A percentile compares a stretch with the other conserved stretches of the same genome.
Conservation (phyloP, 805 yeast species). For the Metschnikowia shivogae region DNA sequence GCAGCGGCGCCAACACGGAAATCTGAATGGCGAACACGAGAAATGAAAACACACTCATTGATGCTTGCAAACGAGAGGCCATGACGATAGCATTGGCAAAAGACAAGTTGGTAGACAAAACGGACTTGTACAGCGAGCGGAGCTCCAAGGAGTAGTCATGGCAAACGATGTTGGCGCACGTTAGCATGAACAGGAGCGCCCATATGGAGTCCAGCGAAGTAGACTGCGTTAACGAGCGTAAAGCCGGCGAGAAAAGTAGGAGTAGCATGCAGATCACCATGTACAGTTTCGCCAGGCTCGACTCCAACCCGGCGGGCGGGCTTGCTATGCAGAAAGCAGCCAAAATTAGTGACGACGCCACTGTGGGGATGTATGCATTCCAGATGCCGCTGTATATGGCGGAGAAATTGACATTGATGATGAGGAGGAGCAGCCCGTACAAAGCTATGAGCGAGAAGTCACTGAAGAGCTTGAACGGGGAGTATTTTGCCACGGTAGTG, state of each 20-base stretch:
- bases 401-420: slow-evolving; percentile 65
- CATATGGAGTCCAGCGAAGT: slow-evolving; percentile 93
- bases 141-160: slow-evolving; percentile 63
- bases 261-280: slow-evolving; percentile 64
- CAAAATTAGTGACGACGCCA: slow-evolving; percentile 19
- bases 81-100: slow-evolving; percentile 83
- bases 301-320: slow-evolving; percentile 5
- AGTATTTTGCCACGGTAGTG: slow-evolving; percentile 65
- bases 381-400: slow-evolving; percentile 50
- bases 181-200: slow-evolving; percentile 82
- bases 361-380: slow-evolving; percentile 46
- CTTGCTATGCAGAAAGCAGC: slow-evolving; percentile 2
- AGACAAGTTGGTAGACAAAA: slow-evolving; percentile 75
- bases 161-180: slow-evolving; percentile 60
- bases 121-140: slow-evolving; percentile 40
- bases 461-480: slow-evolving; percentile 58
- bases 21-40: slow-evolving; percentile 67
- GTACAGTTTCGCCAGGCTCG: slow-evolving; percentile 41
- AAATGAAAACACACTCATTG: slow-evolving; percentile 78
- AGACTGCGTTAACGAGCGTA: slow-evolving; percentile 81
- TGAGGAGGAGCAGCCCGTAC: slow-evolving; percentile 59
- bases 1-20: slow-evolving; percentile 69
- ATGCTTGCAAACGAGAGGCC: slow-evolving; percentile 78
- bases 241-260: slow-evolving; percentile 80
- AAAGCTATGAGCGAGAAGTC: slow-evolving; percentile 67